phyloP scores from a whole-genome alignment of 805 yeast genomes.

The Lachancea meyersii region DNA sequence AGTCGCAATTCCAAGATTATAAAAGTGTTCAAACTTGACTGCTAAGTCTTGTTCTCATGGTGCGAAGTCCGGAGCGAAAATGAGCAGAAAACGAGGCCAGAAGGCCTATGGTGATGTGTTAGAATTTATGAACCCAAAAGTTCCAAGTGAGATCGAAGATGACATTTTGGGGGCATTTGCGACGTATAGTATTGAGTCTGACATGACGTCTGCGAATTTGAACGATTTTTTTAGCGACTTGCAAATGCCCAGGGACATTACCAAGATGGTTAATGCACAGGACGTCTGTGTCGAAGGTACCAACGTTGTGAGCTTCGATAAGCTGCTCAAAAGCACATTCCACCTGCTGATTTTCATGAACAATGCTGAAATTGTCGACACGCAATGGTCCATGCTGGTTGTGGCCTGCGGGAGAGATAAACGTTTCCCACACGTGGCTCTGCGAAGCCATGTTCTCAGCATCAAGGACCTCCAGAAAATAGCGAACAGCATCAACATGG shows the following conservation, averaged over 20 bases:
- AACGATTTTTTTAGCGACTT: conserved; percentile 27
- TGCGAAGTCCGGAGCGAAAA: background rate
- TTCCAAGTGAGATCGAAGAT: conserved; percentile 42
- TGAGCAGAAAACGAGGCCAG: conserved; percentile 8
- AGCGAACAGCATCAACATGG: conserved; percentile 31
- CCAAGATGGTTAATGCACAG: conserved; percentile 22
- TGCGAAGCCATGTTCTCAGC: conserved; percentile 27
- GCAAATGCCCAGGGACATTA: conserved; percentile 30
- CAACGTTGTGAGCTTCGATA: conserved; percentile 43
- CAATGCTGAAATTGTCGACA: conserved; percentile 33
- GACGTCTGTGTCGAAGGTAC: conserved; percentile 38
- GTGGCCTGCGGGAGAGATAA: conserved; percentile 22
- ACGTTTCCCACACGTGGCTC: conserved; percentile 18
- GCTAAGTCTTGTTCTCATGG: background rate
- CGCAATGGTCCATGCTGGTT: conserved; percentile 38
- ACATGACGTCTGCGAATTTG: conserved; percentile 34
- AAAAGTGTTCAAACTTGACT: no score
- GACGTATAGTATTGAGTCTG: conserved; percentile 37
- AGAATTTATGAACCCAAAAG: conserved; percentile 28
- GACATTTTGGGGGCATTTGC: conserved; percentile 40
- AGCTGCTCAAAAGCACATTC: conserved; percentile 36
- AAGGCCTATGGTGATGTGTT: conserved; percentile 22
- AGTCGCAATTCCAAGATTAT: no score
- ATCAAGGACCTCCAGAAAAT: conserved; percentile 35
- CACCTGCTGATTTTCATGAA: conserved; percentile 38